Conservation (phyloP, 805 yeast genomes). For the Nakazawaea molendinolei region DNA sequence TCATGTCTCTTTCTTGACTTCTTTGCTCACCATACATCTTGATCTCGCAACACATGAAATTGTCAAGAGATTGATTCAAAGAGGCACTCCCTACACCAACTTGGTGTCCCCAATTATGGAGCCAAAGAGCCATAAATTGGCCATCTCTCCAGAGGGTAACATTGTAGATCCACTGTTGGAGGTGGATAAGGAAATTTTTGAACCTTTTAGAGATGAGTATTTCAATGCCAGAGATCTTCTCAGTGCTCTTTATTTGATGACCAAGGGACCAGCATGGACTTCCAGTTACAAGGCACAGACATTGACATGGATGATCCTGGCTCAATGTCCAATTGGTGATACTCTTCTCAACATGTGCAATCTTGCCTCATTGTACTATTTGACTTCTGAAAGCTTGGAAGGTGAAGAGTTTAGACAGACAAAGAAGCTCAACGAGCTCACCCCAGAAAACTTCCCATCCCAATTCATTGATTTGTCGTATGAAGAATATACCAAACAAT, state of each 20-base stretch:
- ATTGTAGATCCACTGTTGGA: constrained; percentile 22
- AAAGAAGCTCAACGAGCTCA: constrained; percentile 24
- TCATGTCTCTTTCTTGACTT: constrained; percentile 21
- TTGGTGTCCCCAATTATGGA: constrained; percentile 21
- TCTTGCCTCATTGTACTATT: constrained; percentile 59
- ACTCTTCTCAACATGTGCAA: constrained; percentile 61
- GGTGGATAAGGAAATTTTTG: constrained; percentile 45
- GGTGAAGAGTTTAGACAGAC: constrained; percentile 31
- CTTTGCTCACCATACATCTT: constrained; percentile 8
- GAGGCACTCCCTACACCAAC: constrained; percentile 38
- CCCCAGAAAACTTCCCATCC: constrained; percentile 18
- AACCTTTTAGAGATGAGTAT: constrained; percentile 69
- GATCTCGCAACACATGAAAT: constrained; percentile 10
- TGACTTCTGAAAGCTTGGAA: constrained; percentile 61
- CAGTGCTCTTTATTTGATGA: constrained; percentile 61
- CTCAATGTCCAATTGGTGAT: constrained; percentile 61
- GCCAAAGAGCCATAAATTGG: constrained; percentile 1
- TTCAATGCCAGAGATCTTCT: constrained; percentile 72
- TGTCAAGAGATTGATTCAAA: constrained; percentile 19
- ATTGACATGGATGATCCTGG: constrained; percentile 67
- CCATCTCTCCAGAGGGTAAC: background rate
- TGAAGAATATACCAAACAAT: constrained; percentile 23
- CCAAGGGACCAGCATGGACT: constrained; percentile 52
- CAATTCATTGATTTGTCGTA: background rate
- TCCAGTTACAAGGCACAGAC: constrained; percentile 33